Base-by-base conservation (phyloP, 805 yeast genomes). In the Cyberlindnera saturnus region DNA sequence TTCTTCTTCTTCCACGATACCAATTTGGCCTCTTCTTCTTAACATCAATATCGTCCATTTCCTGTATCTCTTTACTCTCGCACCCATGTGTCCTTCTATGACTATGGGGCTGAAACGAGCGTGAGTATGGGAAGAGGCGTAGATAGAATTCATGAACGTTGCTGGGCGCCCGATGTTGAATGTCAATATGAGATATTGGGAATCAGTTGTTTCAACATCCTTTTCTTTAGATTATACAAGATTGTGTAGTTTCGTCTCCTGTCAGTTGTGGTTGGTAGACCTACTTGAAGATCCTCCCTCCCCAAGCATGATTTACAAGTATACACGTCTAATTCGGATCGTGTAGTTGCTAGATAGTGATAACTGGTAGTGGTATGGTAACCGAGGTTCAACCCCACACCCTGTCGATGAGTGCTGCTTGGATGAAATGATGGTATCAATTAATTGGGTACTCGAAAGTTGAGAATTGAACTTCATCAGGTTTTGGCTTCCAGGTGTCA, bases 111-210 rank as follows among this genome's bases (percentile, higher is more conserved):
- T 13, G 33, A 36, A 35, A 44, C 31, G 36, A 40, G 42, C 38
- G 49, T 40, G 38, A 30, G 33, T 20, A 23, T 39, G 41, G 44
- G 45, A 42, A 41, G 36, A 44, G 47, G 50, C 53, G 53, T 49
- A 49, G 50, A 49, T 18, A 29, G 40, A 49, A 37, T 17, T n/a
- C 28, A 23, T 23, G 53, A 49, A 49, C 53, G 53, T 47, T 49
- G 53, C 53, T 49, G 53, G 53, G 53, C 53, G 48, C 53, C 53
- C 47, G 53, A 39, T 47, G 49, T 47, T 50, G 49, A 50, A 35
- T 42, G 43, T 41, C 45, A 46, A 20, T 34, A 42, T 49, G 53
- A 47, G 43, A 42, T 45, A 42, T 36, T 47, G 51, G 51, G 51
- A 47, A 47, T 47, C 51, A 47, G 51, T 44, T 47, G 51, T 44